Conservation (phyloP, 1,284 basidiomycete genomes). For the Cutaneotrichosporon cyanovorans region DNA sequence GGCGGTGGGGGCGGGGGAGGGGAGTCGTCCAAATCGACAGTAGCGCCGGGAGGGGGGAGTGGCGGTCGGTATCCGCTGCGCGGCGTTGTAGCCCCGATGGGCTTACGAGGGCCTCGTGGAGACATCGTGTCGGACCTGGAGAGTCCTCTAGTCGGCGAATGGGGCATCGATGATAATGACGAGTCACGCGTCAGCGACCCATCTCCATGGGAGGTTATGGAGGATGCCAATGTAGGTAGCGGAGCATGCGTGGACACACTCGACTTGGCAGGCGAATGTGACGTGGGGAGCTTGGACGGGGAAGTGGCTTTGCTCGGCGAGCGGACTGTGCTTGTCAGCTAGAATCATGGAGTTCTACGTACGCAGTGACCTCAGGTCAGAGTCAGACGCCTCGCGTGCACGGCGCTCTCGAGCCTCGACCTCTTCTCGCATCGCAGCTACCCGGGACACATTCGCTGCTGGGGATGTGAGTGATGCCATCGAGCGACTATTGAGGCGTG, state of each 20-base stretch:
- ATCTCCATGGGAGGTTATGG: not conserved
- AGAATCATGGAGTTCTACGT: too few species aligned
- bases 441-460: constrained; percentile 9
- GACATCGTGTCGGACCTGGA: constrained; percentile 9
- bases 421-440: constrained; percentile 17
- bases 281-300: too few species aligned
- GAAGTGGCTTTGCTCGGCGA: too few species aligned
- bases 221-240: constrained; percentile 5
- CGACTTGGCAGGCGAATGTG: too few species aligned
- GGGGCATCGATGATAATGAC: constrained; percentile 2
- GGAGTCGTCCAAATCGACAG: not conserved
- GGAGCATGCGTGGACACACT: too few species aligned
- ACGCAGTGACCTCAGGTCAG: too few species aligned
- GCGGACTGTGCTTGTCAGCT: too few species aligned
- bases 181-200: constrained; percentile 7
- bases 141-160: constrained; percentile 6
- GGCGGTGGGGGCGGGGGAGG: too few species aligned
- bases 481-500: constrained; percentile 68
- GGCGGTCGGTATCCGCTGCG: constrained; percentile 10
- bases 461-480: constrained; percentile 16
- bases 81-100: not conserved
- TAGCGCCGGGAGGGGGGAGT: constrained; percentile 6
- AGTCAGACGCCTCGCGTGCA: not conserved
- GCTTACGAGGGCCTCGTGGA: constrained; percentile 9
- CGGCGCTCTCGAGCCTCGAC: constrained; percentile 14